Evolutionary conservation across 345 rosid species (phyloP).

Genomic region (Lepidium sativum): DNA sequence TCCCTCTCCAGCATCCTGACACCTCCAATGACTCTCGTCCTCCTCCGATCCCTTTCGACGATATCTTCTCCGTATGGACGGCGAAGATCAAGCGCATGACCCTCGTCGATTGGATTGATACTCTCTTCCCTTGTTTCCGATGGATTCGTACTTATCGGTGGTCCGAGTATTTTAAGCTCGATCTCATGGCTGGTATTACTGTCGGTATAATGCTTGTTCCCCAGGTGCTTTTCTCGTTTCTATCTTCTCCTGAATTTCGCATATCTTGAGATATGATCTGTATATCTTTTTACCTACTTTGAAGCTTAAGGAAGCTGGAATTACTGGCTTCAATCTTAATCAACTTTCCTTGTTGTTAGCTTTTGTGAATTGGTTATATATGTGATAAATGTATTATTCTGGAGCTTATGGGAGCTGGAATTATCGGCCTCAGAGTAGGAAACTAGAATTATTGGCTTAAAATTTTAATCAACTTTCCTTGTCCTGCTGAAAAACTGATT

Average conservation of each 20-base stretch:
- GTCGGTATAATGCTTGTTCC: constrained; percentile 99
- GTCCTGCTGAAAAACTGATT: too few species aligned
- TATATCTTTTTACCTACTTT: background rate
- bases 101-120: constrained; percentile 48
- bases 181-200: constrained; percentile 92
- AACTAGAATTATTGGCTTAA: too few species aligned
- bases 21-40: constrained; percentile 26
- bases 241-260: background rate
- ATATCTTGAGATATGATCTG: background rate
- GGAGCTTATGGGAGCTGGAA: background rate
- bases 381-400: background rate
- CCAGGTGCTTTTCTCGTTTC: constrained; percentile 42
- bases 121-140: constrained; percentile 66
- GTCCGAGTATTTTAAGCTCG: constrained; percentile 70
- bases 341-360: background rate
- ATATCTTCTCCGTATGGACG: constrained; percentile 35
- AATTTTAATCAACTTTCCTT: too few species aligned
- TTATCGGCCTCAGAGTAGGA: too few species aligned
- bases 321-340: background rate
- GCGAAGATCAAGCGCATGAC: constrained; percentile 47
- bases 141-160: constrained; percentile 82
- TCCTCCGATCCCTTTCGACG: constrained; percentile 23
- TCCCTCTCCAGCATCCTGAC: constrained; percentile 69
- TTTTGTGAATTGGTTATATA: background rate
- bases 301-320: constrained; percentile 4